These are phyloP conservation scores for Candida succiphila DNA, from an alignment of 805 yeast species.

Conservation along the genomic window DNA sequence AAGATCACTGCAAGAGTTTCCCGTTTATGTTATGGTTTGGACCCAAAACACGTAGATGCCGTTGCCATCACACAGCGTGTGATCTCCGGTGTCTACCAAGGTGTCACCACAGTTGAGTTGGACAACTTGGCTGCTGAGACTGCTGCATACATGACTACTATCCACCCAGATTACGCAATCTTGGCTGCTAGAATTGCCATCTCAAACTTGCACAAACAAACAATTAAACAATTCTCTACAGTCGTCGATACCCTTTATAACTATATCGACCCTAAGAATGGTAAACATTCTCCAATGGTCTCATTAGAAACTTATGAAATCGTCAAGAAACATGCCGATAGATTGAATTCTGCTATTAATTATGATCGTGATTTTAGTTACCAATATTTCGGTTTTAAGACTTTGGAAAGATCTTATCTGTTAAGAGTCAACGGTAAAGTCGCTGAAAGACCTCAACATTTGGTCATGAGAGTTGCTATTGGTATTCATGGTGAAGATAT, in stretches of 20 bases:
- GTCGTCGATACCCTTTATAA: slow-evolving; percentile 65
- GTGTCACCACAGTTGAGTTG: slow-evolving; percentile 87
- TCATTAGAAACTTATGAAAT: slow-evolving; percentile 54
- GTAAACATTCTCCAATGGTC: slow-evolving; percentile 55
- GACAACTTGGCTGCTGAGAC: slow-evolving; percentile 86
- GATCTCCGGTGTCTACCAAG: slow-evolving; percentile 93
- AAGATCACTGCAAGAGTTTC: slow-evolving; percentile 94
- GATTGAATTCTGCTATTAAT: slow-evolving; percentile 63
- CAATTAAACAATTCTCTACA: slow-evolving; percentile 75
- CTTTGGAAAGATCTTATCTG: slow-evolving; percentile 49
- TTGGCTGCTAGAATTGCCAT: slow-evolving; percentile 95
- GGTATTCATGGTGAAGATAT: slow-evolving; percentile 52
- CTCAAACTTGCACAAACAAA: slow-evolving; percentile 89
- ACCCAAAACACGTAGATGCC: slow-evolving; percentile 85
- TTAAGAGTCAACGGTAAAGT: slow-evolving; percentile 45
- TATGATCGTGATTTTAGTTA: slow-evolving; percentile 57
- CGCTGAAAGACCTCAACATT: slow-evolving; percentile 53
- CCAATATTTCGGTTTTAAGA: slow-evolving; percentile 53
- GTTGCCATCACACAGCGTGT: slow-evolving; percentile 94
- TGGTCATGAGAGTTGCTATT: slow-evolving; percentile 52
- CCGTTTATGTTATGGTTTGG: slow-evolving; percentile 90
- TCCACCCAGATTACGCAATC: slow-evolving; percentile 95
- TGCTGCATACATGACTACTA: slow-evolving; percentile 94
- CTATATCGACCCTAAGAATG: slow-evolving; percentile 76
- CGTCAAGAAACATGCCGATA: slow-evolving; percentile 54